Percentiles rank a stretch among this genome's conserved stretches.
Evolutionary conservation across 805 yeast genomes (phyloP).

Genomic region (Lachancea sp.): DNA sequence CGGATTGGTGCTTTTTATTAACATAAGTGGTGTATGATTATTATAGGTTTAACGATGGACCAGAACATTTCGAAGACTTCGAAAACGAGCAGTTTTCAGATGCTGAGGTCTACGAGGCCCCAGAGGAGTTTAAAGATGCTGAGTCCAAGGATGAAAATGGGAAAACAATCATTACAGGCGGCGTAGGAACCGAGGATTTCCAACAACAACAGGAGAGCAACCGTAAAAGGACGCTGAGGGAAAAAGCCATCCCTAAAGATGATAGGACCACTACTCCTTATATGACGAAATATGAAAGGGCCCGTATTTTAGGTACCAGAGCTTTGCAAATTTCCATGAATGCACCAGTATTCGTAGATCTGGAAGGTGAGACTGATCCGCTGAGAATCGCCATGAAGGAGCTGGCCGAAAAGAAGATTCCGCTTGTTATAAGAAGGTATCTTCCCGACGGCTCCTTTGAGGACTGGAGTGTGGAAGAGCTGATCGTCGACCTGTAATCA

Average conservation of each 20-base stretch:
- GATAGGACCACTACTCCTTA: conserved; percentile 93
- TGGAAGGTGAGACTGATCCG: conserved; percentile 99
- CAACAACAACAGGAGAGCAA: conserved; percentile 29
- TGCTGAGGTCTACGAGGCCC: conserved; percentile 45
- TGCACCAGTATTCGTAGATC: conserved; percentile 95
- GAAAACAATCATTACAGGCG: conserved; percentile 64
- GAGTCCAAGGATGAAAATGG: conserved; percentile 54
- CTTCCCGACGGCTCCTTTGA: conserved; percentile 95
- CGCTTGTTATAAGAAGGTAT: conserved; percentile 90
- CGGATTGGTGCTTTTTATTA: background rate
- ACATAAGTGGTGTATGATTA: conserved; percentile 1
- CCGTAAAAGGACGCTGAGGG: conserved; percentile 61
- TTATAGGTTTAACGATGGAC: conserved; percentile 56
- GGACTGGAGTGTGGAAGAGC: conserved; percentile 98
- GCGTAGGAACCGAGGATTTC: conserved; percentile 48
- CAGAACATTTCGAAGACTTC: conserved; percentile 68
- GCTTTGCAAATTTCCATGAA: conserved; percentile 97
- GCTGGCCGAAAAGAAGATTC: conserved; percentile 88
- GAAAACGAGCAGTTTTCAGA: conserved; percentile 83
- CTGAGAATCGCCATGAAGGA: conserved; percentile 97
- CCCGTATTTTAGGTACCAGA: conserved; percentile 94
- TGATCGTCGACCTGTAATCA: conserved; percentile 70
- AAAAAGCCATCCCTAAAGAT: conserved; percentile 83
- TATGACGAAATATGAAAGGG: conserved; percentile 98
- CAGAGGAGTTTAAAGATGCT: conserved; percentile 27